A percentile compares a stretch with the other conserved stretches of the same genome.
Evolutionary conservation across 1,139 yeast species (phyloP).

Genomic region (Meyerozyma sp.): DNA sequence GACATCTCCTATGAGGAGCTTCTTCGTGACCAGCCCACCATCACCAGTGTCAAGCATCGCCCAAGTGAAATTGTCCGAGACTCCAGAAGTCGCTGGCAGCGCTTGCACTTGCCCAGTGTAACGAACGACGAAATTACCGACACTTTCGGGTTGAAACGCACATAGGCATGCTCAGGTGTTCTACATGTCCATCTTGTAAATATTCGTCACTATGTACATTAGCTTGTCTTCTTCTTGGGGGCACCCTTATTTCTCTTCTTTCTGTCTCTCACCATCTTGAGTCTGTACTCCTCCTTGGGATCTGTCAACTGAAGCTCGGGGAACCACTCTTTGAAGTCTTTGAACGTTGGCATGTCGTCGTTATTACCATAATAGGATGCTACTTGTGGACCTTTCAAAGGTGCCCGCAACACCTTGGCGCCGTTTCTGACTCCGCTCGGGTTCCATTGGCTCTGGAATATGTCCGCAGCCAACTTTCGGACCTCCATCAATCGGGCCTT

Average conservation of each 20-base stretch:
- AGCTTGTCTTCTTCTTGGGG: slow-evolving; percentile 61
- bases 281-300: slow-evolving; percentile 68
- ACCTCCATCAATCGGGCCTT: slow-evolving; percentile 49
- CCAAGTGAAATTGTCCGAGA: neutral
- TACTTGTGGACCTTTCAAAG: slow-evolving; percentile 70
- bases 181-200: neutral
- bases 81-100: neutral
- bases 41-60: neutral
- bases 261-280: slow-evolving; percentile 59
- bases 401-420: slow-evolving; percentile 64
- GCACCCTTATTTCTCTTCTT: slow-evolving; percentile 92
- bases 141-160: slow-evolving; percentile 7
- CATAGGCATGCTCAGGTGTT: neutral
- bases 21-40: neutral
- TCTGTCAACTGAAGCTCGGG: slow-evolving; percentile 60
- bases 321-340: slow-evolving; percentile 52
- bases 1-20: neutral
- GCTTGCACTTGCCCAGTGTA: neutral
- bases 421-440: slow-evolving; percentile 74
- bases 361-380: slow-evolving; percentile 75
- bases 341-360: slow-evolving; percentile 55
- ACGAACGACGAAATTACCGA: slow-evolving; percentile 8
- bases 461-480: slow-evolving; percentile 50
- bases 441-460: slow-evolving; percentile 52
- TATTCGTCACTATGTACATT: slow-evolving; percentile 1